These are phyloP conservation scores for Aspergillus bridgeri DNA, from an alignment of 495 filamentous ascomycete species.

Conservation along the genomic window DNA sequence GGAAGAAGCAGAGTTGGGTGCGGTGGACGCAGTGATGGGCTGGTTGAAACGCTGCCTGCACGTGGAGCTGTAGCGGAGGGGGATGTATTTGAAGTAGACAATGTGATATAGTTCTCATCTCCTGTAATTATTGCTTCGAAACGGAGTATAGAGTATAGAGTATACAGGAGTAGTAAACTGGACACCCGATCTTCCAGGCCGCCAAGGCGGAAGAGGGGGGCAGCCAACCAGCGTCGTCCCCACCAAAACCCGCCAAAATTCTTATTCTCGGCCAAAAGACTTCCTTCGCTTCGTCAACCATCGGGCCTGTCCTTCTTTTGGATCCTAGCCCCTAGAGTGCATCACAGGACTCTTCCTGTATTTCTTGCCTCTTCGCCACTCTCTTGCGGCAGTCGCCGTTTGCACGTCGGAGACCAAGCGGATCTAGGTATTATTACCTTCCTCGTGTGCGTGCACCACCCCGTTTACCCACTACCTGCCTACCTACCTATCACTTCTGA, in stretches of 20 bases:
- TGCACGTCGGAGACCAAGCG: slow-evolving; percentile 5
- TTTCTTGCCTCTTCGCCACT: slow-evolving; percentile 12
- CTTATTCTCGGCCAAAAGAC: slow-evolving; percentile 16
- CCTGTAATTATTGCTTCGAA: too few relatives aligned
- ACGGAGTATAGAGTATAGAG: too few relatives aligned
- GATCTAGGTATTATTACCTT: too few relatives aligned
- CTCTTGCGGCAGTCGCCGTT: slow-evolving; percentile 13
- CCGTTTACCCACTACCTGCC: slow-evolving; percentile 1
- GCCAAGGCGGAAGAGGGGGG: neutral
- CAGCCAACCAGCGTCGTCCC: slow-evolving; percentile 4
- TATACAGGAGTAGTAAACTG: too few relatives aligned
- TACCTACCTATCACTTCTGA: too few relatives aligned
- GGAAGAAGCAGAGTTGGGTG: slow-evolving; percentile 6
- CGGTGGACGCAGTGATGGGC: slow-evolving; percentile 24
- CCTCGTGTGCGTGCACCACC: slow-evolving; percentile 14
- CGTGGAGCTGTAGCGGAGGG: slow-evolving; percentile 7
- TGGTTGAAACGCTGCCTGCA: slow-evolving; percentile 33
- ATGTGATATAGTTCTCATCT: neutral
- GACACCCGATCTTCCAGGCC: neutral
- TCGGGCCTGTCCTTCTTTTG: slow-evolving; percentile 15
- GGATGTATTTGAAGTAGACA: neutral
- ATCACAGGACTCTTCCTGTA: slow-evolving; percentile 7
- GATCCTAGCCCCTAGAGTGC: slow-evolving; percentile 12
- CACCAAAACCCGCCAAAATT: slow-evolving; percentile 23
- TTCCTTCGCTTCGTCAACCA: slow-evolving; percentile 16